Evolutionary conservation across 2,329 filamentous ascomycete genomes (phyloP), one percentile per base, ranked within the genome.

Genomic region (Dactylellina haptotyla): DNA sequence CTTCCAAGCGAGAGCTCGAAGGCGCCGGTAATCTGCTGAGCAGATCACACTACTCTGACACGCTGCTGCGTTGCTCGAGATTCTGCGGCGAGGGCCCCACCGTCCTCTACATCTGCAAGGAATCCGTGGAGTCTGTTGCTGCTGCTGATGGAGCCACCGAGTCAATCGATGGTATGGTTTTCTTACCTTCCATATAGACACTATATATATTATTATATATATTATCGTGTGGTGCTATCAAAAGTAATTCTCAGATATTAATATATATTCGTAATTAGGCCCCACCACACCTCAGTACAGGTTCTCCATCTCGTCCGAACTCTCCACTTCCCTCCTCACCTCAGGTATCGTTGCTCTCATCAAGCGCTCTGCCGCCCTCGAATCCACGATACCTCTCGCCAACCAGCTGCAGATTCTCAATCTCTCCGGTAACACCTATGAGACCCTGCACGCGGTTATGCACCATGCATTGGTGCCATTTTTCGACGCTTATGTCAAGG

Each of bases 401-500:
- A 89, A 89, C 67, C 95, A 99, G 83, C 89, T 99, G 78, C 92
- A 96, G 79, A 90, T 97, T 79, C 91, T 94, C 81, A 97, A 96
- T 80, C 84, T 99, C 75, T 93, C 95, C 9, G 70, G 94, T 61
- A 88, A 90, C 73, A 96, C 93, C 48, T 97, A 93, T 82, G 94
- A 98, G 82, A 90, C 94, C 78, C 85, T 99, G 75, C 93, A 97
- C 83, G 92, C 94, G 69, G 87, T 97, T 78, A 87, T 99, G 76
- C 93, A 97, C 82, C 90, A 93, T 80, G 93, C 91, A 77, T 84
- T 99, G 79, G 92, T 92, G 78, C 95, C 96, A 39, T 98, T 97
- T 82, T 99, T 99, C 80, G 94, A 99, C 84, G 94, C 93, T 78
- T 96, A 93, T 81, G 96, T 93, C 69, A 94, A 93, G 83, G 90